phyloP scores from a whole-genome alignment of 2,329 filamentous ascomycete species.

The Fusarium piperis region DNA sequence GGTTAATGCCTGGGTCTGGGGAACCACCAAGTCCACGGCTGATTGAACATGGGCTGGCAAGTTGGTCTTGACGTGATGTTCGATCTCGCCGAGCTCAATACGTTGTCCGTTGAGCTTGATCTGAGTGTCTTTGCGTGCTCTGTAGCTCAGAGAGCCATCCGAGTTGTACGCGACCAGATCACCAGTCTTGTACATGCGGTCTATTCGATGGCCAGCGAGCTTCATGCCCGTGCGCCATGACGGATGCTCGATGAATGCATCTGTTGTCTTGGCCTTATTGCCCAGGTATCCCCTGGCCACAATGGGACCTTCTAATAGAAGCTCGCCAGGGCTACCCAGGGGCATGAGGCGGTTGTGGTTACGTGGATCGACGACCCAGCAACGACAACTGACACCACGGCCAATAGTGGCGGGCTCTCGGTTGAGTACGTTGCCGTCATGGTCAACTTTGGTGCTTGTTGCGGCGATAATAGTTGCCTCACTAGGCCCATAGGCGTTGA shows the following conservation, averaged over 20 bases:
- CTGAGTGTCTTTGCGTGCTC: conserved; percentile 67
- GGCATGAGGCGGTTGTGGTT: conserved; percentile 24
- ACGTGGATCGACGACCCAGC: conserved; percentile 5
- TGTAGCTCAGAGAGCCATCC: conserved; percentile 53
- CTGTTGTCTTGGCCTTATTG: conserved; percentile 15
- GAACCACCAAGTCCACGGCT: conserved; percentile 58
- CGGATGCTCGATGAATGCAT: conserved; percentile 53
- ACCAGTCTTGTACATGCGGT: conserved; percentile 57
- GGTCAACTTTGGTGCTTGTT: conserved; percentile 8
- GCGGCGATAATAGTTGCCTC: conserved; percentile 14
- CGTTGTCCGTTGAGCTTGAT: conserved; percentile 69
- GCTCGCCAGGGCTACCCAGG: conserved; percentile 6
- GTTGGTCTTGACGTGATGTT: conserved; percentile 53
- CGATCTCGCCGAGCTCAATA: conserved; percentile 60
- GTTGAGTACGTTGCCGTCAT: not conserved
- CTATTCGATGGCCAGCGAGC: not conserved
- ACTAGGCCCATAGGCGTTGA: conserved; percentile 32
- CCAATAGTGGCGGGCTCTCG: conserved; percentile 11
- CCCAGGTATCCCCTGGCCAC: conserved; percentile 23
- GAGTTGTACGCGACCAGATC: conserved; percentile 56
- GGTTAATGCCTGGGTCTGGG: conserved; percentile 38
- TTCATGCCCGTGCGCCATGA: conserved; percentile 48
- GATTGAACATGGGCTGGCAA: conserved; percentile 53
- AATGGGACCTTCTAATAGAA: conserved; percentile 24
- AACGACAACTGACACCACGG: conserved; percentile 6